Percentiles rank a stretch among this genome's conserved stretches.
These are phyloP conservation scores for Ampelomyces quisqualis DNA, from an alignment of 2,329 filamentous ascomycete species.

Conservation along the genomic window DNA sequence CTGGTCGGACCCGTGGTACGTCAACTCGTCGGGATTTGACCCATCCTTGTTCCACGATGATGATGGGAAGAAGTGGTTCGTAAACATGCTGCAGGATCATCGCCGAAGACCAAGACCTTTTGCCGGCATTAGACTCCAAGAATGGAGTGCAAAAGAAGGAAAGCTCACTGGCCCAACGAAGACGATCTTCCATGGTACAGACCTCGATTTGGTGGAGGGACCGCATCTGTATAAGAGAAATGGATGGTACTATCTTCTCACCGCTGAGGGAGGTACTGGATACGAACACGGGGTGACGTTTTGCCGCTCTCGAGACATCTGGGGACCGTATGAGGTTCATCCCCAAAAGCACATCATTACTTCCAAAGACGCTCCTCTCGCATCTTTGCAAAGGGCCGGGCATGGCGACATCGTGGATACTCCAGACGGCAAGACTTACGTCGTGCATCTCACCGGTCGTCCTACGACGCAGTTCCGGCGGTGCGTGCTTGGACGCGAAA, in stretches of 20 bases:
- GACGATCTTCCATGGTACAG: conserved; percentile 57
- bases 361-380: conserved; percentile 38
- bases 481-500: conserved; percentile 42
- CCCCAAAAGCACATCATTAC: conserved; percentile 48
- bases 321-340: conserved; percentile 47
- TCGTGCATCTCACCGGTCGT: conserved; percentile 40
- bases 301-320: conserved; percentile 42
- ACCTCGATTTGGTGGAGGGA: conserved; percentile 48
- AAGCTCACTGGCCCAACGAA: conserved; percentile 58
- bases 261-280: conserved; percentile 45
- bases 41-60: conserved; percentile 47
- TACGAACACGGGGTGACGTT: conserved; percentile 46
- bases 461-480: conserved; percentile 36
- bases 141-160: conserved; percentile 54
- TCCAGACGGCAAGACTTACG: conserved; percentile 35
- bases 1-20: conserved; percentile 62
- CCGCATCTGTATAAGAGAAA: conserved; percentile 43
- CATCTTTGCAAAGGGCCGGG: conserved; percentile 38
- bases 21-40: conserved; percentile 64
- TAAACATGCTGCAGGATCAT: conserved; percentile 43
- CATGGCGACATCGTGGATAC: conserved; percentile 44
- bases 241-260: conserved; percentile 41
- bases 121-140: conserved; percentile 60
- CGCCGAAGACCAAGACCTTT: conserved; percentile 46
- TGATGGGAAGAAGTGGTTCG: conserved; percentile 41